Percentiles rank a stretch among this genome's conserved stretches.
phyloP scores from a whole-genome alignment of 805 yeast genomes.

The Candida sakaeoensis region DNA sequence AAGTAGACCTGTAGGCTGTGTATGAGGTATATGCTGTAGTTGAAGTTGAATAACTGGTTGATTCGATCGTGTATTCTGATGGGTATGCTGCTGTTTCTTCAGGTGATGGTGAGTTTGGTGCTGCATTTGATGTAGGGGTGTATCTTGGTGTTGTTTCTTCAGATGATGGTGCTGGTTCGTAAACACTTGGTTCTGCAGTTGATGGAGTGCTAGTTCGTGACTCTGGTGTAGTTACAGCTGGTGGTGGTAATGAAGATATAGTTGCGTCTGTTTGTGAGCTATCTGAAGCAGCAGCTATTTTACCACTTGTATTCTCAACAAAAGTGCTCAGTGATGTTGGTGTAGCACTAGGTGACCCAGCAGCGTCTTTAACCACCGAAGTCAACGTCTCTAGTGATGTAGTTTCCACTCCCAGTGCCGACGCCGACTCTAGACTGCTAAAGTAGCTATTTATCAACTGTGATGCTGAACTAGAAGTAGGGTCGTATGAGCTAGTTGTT shows the following conservation, averaged over 20 bases:
- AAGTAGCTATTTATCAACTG: neutral
- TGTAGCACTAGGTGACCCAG: neutral
- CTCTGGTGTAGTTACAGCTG: neutral
- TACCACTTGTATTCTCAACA: neutral
- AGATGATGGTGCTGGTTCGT: neutral
- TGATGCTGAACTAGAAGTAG: neutral
- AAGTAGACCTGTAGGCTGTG: neutral
- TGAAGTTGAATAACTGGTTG: neutral
- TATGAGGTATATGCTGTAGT: neutral
- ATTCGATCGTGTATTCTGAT: no score
- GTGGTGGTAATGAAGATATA: neutral
- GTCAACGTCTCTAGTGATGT: neutral
- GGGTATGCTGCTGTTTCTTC: neutral
- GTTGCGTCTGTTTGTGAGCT: neutral
- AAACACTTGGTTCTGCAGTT: neutral
- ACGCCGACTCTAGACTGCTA: neutral
- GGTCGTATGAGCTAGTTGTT: neutral
- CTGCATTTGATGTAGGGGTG: neutral
- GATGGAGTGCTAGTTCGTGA: neutral
- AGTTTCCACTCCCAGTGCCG: neutral
- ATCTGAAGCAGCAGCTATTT: neutral
- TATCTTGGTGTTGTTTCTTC: neutral
- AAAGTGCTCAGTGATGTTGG: no score
- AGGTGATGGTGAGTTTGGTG: neutral
- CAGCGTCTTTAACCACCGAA: neutral